Base-by-base conservation (phyloP, 1,284 basidiomycete genomes). In the Cutaneotrichosporon sp. region DNA sequence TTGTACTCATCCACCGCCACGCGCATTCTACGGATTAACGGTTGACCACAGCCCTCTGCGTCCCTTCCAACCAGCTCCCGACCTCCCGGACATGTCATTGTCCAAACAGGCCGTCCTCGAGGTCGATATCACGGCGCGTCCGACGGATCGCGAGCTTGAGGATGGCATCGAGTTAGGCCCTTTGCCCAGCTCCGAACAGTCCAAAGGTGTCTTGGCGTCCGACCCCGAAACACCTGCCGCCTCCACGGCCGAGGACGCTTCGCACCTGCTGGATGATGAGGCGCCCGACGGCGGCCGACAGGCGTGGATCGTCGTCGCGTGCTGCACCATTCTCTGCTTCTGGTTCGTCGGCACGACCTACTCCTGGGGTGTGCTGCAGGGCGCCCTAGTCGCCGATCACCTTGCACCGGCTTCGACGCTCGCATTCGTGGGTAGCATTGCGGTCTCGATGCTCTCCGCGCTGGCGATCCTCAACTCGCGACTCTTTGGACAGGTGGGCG, bases 351-450 rank as follows among this genome's bases (percentile, higher is more conserved):
- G 77, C 14, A 64, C 70, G 14, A 71, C 72, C 18, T 78, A 80
- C 62, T 70, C 67, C n/a, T 79, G 72, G 62, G 77, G 78, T 9
- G 69, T 80, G 36, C 65, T 80, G 4, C 75, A 78, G 56, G 66
- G 72, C 32, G 61, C 63, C 5, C 71, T 80, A 11, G 72, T 76
- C 14, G 62, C 68, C 4, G 68, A 65, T 5, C 65, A 72, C 13
- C 72, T 77, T 22, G 72, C 76, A 1, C 69, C 76, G 1, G 63
- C 76, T 16, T 65, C 71, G 0, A 78, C 75, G 6, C 70, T 80
- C 8, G 73, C 76, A 14, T 80, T 77, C 65, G 67, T 79, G 47
- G 74, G 74, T 8, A 73, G 72, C 4, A 61, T 77, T n/a, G 69
- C 74, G 6, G 60, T 73, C 2, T 65, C 73, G 3, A 62, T 67